A percentile compares a stretch with the other conserved stretches of the same genome.
Evolutionary conservation across 306 rosid genomes (phyloP).

Genomic region (Dalbergia cultrata): DNA sequence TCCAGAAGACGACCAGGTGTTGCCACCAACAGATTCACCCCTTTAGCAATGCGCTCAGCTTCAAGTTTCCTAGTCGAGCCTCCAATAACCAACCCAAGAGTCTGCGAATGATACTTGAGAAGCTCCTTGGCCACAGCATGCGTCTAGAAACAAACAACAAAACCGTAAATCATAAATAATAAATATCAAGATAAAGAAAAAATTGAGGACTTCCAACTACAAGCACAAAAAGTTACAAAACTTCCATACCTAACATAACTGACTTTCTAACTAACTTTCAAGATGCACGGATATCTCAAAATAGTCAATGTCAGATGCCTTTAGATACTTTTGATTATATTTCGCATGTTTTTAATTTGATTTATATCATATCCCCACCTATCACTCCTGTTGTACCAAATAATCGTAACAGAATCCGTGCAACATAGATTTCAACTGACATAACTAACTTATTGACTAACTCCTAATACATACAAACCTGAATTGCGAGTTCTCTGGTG

Average conservation of each 20-base stretch:
- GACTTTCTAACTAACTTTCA: no score
- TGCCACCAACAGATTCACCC: conserved; percentile 81
- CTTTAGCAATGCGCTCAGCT: conserved; percentile 87
- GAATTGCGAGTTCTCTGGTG: conserved; percentile 96
- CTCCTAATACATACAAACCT: conserved; percentile 55
- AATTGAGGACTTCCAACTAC: neutral
- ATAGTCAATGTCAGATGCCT: no score
- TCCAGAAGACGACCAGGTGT: conserved; percentile 99
- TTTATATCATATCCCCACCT: no score
- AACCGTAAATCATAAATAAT: neutral
- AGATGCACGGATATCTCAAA: no score
- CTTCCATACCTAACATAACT: no score
- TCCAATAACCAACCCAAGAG: conserved; percentile 85
- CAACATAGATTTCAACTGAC: no score
- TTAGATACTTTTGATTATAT: no score
- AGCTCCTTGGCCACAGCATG: conserved; percentile 92
- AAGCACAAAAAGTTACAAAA: no score
- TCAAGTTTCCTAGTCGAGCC: conserved; percentile 85
- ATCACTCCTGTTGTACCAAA: no score
- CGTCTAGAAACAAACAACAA: conserved; percentile 55
- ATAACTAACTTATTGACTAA: no score
- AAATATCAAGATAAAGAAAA: neutral
- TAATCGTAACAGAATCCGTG: no score
- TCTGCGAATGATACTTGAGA: conserved; percentile 93
- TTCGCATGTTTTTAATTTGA: no score